A percentile compares a stretch with the other conserved stretches of the same genome.
Conservation (phyloP, 495 filamentous ascomycete genomes). For the Parmelia sp. region DNA sequence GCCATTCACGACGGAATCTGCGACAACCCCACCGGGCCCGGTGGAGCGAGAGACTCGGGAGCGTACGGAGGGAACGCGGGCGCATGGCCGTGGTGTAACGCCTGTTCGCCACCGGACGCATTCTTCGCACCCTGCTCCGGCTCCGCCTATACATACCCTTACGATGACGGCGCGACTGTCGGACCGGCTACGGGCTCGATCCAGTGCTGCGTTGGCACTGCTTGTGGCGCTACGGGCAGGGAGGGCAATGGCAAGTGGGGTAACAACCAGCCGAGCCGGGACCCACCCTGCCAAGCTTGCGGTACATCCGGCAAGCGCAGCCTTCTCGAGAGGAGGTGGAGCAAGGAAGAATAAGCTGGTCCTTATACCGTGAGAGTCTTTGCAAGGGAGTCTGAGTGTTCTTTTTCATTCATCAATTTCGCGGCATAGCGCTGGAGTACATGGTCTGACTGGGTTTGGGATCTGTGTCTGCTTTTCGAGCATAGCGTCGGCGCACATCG, state of each 20-base stretch:
- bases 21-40: constrained; percentile 11
- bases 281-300: constrained; percentile 12
- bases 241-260: constrained; percentile 12
- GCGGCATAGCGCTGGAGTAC: background rate
- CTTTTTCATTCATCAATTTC: background rate
- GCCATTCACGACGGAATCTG: background rate
- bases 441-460: background rate
- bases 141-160: constrained; percentile 15
- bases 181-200: background rate
- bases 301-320: background rate
- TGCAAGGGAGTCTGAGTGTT: background rate
- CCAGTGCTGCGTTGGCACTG: constrained; percentile 15
- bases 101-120: constrained; percentile 12
- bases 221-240: constrained; percentile 13
- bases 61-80: background rate
- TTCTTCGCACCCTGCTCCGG: constrained; percentile 18
- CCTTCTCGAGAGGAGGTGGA: constrained; percentile 2
- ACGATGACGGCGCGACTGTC: constrained; percentile 16
- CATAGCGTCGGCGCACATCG: background rate
- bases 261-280: background rate
- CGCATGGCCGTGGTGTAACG: constrained; percentile 17
- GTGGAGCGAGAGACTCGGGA: constrained; percentile 11
- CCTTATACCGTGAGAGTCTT: background rate
- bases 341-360: constrained; percentile 2
- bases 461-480: background rate